Evolutionary conservation across 2,329 filamentous ascomycete species (phyloP).

Genomic region (Aspergillus chevalieri): DNA sequence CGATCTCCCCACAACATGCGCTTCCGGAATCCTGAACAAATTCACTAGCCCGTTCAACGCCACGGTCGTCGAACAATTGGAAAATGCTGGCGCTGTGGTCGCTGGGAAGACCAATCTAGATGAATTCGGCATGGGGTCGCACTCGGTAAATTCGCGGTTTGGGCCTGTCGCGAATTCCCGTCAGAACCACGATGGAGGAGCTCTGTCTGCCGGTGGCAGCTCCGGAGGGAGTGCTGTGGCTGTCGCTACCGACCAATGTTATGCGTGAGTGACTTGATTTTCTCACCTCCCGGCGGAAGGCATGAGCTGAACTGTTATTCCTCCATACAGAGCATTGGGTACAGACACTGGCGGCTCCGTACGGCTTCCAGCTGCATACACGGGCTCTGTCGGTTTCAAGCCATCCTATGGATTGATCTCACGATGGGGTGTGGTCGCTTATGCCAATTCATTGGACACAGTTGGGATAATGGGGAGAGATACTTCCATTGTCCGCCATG

Average conservation of each 20-base stretch:
- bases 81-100: slow-evolving; percentile 55
- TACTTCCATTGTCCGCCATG: slow-evolving; percentile 46
- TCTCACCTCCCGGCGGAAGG: not conserved
- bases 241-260: slow-evolving; percentile 59
- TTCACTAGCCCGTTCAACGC: slow-evolving; percentile 76
- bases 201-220: slow-evolving; percentile 72
- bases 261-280: slow-evolving; percentile 41
- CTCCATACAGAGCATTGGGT: slow-evolving; percentile 59
- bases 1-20: slow-evolving; percentile 71
- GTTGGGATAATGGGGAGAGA: slow-evolving; percentile 66
- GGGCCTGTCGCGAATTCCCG: slow-evolving; percentile 57
- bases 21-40: slow-evolving; percentile 64
- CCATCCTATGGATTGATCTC: slow-evolving; percentile 86
- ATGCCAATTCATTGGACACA: slow-evolving; percentile 88
- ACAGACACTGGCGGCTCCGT: slow-evolving; percentile 93
- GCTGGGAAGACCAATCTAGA: slow-evolving; percentile 87
- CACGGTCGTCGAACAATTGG: slow-evolving; percentile 67
- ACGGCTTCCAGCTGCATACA: slow-evolving; percentile 80
- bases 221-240: slow-evolving; percentile 90
- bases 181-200: slow-evolving; percentile 29
- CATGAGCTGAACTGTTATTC: slow-evolving; percentile 3
- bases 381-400: slow-evolving; percentile 77
- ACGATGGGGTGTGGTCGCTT: slow-evolving; percentile 78
- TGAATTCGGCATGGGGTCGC: slow-evolving; percentile 92
- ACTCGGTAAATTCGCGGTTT: slow-evolving; percentile 63